phyloP scores from a whole-genome alignment of 345 rosid genomes.

The Gossypium turneri region DNA sequence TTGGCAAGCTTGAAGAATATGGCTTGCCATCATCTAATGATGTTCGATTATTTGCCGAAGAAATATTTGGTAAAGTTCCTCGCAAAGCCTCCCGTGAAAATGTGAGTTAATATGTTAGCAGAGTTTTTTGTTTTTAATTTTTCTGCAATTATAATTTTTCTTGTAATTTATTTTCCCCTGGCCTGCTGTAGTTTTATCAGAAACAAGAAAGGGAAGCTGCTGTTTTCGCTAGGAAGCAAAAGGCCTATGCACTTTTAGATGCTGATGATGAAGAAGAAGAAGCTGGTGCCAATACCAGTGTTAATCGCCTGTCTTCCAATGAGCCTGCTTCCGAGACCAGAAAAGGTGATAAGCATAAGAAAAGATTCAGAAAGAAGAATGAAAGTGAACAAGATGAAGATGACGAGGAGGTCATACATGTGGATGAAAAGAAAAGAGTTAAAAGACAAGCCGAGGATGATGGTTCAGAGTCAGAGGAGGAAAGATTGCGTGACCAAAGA shows the following conservation, averaged over 20 bases:
- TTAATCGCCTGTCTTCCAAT: conserved; percentile 28
- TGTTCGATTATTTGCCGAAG: conserved; percentile 49
- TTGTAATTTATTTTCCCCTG: background rate
- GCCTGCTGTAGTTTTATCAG: conserved; percentile 52
- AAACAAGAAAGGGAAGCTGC: conserved; percentile 88
- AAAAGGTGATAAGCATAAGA: conserved; percentile 45
- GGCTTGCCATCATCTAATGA: conserved; percentile 54
- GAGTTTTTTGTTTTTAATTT: background rate
- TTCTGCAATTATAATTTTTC: background rate
- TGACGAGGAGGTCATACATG: conserved; percentile 49
- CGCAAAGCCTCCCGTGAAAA: conserved; percentile 40
- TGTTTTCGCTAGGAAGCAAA: conserved; percentile 68
- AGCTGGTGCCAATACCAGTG: conserved; percentile 20
- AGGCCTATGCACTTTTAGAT: conserved; percentile 61
- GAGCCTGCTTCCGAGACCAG: conserved; percentile 32
- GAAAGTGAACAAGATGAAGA: conserved; percentile 68
- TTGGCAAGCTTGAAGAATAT: conserved; percentile 44
- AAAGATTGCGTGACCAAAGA: conserved; percentile 80
- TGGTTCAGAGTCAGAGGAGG: conserved; percentile 94
- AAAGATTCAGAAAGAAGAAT: conserved; percentile 81
- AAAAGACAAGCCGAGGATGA: conserved; percentile 58
- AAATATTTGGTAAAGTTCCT: conserved; percentile 58
- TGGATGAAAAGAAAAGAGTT: conserved; percentile 44
- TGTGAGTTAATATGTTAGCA: conserved; percentile 39
- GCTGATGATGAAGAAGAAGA: conserved; percentile 61